Evolutionary conservation across 805 yeast genomes (phyloP).

Genomic region (Tetrapisispora iriomotensis): DNA sequence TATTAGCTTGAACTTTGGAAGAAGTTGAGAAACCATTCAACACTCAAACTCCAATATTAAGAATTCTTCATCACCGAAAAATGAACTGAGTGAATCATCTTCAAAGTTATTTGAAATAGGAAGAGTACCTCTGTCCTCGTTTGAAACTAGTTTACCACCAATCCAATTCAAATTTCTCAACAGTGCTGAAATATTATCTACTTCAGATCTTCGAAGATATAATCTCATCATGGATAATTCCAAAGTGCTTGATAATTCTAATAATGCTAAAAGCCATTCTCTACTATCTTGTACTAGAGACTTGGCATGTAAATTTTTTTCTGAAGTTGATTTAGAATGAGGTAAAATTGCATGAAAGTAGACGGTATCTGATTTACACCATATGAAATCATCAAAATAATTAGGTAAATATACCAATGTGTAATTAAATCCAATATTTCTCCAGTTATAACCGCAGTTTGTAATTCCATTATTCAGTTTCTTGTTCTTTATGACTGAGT

Average conservation of each 20-base stretch:
- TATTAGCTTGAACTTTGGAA: no score
- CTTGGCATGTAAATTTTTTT: neutral
- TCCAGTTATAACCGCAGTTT: slow-evolving; percentile 10
- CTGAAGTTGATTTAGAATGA: neutral
- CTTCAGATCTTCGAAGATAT: slow-evolving; percentile 14
- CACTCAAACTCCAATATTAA: slow-evolving; percentile 26
- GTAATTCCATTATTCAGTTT: neutral
- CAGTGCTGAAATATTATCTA: slow-evolving; percentile 14
- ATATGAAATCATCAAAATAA: slow-evolving; percentile 17
- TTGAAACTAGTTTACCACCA: slow-evolving; percentile 23
- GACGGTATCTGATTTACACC: slow-evolving; percentile 15
- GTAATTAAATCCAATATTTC: slow-evolving; percentile 19
- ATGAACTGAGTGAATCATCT: slow-evolving; percentile 12
- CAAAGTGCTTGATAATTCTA: slow-evolving; percentile 19
- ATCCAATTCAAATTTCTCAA: slow-evolving; percentile 27
- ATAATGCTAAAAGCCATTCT: slow-evolving; percentile 21
- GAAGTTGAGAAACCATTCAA: no score
- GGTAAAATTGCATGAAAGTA: slow-evolving; percentile 19
- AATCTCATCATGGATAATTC: slow-evolving; percentile 14
- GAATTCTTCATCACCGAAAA: slow-evolving; percentile 21
- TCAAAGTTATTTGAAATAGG: slow-evolving; percentile 2
- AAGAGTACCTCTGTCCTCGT: slow-evolving; percentile 17
- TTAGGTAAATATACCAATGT: slow-evolving; percentile 18
- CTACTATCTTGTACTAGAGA: slow-evolving; percentile 7
- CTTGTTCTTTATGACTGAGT: neutral